These are phyloP conservation scores for Xylaria multiplex DNA, from an alignment of 2,329 filamentous ascomycete genomes.

Conservation along the genomic window DNA sequence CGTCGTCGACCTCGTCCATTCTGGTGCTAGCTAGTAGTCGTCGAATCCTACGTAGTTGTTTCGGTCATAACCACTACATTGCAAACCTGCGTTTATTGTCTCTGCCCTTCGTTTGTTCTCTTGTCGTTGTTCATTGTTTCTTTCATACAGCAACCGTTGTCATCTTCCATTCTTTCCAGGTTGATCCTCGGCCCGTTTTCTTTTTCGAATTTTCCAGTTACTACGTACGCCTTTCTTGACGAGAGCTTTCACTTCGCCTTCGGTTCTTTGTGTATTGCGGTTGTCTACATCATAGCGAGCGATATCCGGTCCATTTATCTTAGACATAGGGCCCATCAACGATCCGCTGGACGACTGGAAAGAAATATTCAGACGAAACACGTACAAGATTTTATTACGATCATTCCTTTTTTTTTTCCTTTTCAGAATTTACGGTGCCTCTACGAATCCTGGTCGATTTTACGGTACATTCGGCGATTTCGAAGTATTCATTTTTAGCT, in stretches of 20 bases:
- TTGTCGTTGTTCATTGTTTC: slow-evolving; percentile 35
- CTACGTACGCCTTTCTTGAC: slow-evolving; percentile 38
- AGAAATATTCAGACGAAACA: slow-evolving; percentile 12
- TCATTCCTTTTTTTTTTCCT: slow-evolving; percentile 26
- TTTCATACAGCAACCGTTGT: slow-evolving; percentile 42
- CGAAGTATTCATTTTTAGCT: slow-evolving; percentile 25
- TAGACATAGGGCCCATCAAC: slow-evolving; percentile 23
- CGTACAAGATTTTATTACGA: slow-evolving; percentile 23
- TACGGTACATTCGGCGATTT: slow-evolving; percentile 37
- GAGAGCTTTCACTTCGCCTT: slow-evolving; percentile 33
- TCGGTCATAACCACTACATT: slow-evolving; percentile 19
- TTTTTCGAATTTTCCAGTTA: slow-evolving; percentile 41
- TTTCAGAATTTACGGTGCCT: slow-evolving; percentile 12
- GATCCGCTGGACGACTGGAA: slow-evolving; percentile 19
- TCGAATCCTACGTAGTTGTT: slow-evolving; percentile 11
- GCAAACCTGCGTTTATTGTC: slow-evolving; percentile 16
- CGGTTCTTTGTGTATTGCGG: slow-evolving; percentile 36
- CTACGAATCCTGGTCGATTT: slow-evolving; percentile 32
- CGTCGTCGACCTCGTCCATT: slow-evolving; percentile 42
- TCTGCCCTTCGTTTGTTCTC: slow-evolving; percentile 32
- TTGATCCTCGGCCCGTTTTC: slow-evolving; percentile 65
- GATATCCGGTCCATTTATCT: slow-evolving; percentile 31
- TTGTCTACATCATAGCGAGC: slow-evolving; percentile 27
- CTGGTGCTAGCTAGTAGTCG: slow-evolving; percentile 29
- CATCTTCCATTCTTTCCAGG: slow-evolving; percentile 61